Percentiles rank a stretch among this genome's conserved stretches.
These are phyloP conservation scores for Ilex paraguariensis DNA, from an alignment of 305 asterid species.

Conservation along the genomic window DNA sequence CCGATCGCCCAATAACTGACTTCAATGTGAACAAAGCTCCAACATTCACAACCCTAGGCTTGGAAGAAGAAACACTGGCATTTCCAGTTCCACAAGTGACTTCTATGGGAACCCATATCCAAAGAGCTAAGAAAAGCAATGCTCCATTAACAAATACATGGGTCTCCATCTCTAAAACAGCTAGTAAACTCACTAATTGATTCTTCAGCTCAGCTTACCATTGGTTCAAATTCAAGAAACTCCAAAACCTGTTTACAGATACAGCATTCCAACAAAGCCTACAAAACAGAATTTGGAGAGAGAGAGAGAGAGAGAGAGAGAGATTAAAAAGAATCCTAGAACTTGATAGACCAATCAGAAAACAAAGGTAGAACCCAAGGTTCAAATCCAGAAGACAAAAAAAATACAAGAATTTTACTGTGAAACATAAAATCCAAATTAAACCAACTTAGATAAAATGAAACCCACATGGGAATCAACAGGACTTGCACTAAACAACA, in stretches of 20 bases:
- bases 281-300: too few relatives aligned
- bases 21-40: constrained; percentile 67
- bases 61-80: constrained; percentile 19
- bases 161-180: constrained; percentile 18
- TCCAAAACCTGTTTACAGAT: constrained; percentile 15
- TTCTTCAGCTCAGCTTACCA: constrained; percentile 22
- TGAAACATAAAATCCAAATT: too few relatives aligned
- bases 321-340: too few relatives aligned
- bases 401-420: too few relatives aligned
- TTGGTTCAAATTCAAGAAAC: constrained; percentile 13
- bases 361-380: too few relatives aligned
- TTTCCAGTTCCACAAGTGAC: constrained; percentile 28
- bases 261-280: too few relatives aligned
- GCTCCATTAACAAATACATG: constrained; percentile 13
- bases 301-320: too few relatives aligned
- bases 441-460: too few relatives aligned
- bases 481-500: too few relatives aligned
- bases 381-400: too few relatives aligned
- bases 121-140: constrained; percentile 24
- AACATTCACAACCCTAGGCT: constrained; percentile 47
- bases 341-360: too few relatives aligned
- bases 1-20: constrained; percentile 64
- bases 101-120: constrained; percentile 30
- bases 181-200: constrained; percentile 9
- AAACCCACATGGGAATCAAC: too few relatives aligned